These are phyloP conservation scores for Cercophora scortea DNA, from an alignment of 495 filamentous ascomycete genomes.

Conservation along the genomic window DNA sequence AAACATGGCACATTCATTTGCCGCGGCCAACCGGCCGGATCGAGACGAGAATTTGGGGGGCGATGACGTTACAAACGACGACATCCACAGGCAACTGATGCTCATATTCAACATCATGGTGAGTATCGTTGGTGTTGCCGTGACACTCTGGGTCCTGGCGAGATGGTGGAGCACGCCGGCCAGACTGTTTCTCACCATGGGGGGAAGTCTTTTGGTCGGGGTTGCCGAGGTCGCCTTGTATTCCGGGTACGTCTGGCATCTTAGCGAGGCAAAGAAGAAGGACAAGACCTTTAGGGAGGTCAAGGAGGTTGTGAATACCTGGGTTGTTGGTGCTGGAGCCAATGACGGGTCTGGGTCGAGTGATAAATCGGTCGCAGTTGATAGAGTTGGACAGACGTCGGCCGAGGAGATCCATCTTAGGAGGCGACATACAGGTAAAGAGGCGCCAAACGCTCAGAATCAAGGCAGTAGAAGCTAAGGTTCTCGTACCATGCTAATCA, in stretches of 20 bases:
- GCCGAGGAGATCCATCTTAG: slow-evolving; percentile 20
- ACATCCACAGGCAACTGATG: slow-evolving; percentile 67
- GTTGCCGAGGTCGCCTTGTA: slow-evolving; percentile 86
- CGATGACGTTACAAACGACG: slow-evolving; percentile 53
- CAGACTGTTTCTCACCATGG: slow-evolving; percentile 61
- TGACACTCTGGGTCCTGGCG: slow-evolving; percentile 65
- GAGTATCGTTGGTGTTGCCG: slow-evolving; percentile 61
- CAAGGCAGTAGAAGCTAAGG: neutral
- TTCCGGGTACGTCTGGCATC: slow-evolving; percentile 71
- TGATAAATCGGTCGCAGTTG: slow-evolving; percentile 28
- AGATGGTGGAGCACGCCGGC: slow-evolving; percentile 62
- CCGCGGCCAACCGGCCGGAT: slow-evolving; percentile 33
- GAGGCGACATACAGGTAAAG: slow-evolving; percentile 24
- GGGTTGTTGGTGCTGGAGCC: slow-evolving; percentile 53
- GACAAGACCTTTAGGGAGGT: slow-evolving; percentile 59
- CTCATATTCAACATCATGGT: slow-evolving; percentile 68
- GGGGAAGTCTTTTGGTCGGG: slow-evolving; percentile 61
- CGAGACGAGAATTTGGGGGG: slow-evolving; percentile 36
- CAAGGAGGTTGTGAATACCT: slow-evolving; percentile 61
- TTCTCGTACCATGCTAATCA: neutral
- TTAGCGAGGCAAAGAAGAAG: slow-evolving; percentile 60
- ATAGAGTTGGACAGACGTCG: neutral
- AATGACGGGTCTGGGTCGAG: slow-evolving; percentile 21
- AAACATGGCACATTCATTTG: slow-evolving; percentile 40
- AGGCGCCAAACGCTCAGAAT: neutral